These are phyloP conservation scores for Populus tomentosa DNA, from an alignment of 441 rosid genomes.

Conservation along the genomic window DNA sequence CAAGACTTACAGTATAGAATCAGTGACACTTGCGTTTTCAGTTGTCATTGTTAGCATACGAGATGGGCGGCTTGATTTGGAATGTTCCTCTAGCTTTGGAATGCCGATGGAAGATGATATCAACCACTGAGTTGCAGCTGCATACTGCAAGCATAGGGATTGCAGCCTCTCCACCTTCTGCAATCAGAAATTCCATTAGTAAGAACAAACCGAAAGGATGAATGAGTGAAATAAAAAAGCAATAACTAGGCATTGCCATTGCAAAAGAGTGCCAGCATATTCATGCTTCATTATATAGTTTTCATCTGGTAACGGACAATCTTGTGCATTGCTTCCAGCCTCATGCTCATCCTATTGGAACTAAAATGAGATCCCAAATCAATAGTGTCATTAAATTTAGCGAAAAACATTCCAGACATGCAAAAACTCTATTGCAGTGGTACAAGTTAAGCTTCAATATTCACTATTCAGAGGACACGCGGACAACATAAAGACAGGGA, in stretches of 20 bases:
- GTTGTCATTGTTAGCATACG: conserved; percentile 41
- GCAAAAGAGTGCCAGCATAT: not conserved
- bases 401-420: not conserved
- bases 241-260: not conserved
- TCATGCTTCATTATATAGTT: not conserved
- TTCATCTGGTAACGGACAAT: not conserved
- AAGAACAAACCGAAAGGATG: not conserved
- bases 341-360: not conserved
- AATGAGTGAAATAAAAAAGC: not conserved
- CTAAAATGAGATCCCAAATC: not conserved
- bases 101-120: conserved; percentile 78
- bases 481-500: not conserved
- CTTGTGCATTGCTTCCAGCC: not conserved
- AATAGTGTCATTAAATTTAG: not conserved
- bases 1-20: conserved; percentile 75
- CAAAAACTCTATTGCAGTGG: not conserved
- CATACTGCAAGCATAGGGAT: conserved; percentile 80
- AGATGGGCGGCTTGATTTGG: conserved; percentile 39
- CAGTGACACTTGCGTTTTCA: conserved; percentile 53
- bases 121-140: conserved; percentile 94
- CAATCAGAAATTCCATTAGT: conserved; percentile 7
- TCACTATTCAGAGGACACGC: not conserved
- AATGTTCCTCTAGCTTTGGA: conserved; percentile 36
- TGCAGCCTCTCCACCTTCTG: conserved; percentile 93
- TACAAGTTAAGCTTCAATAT: not conserved